These are phyloP conservation scores for Theobroma cacao DNA, from an alignment of 345 rosid species.

Conservation along the genomic window DNA sequence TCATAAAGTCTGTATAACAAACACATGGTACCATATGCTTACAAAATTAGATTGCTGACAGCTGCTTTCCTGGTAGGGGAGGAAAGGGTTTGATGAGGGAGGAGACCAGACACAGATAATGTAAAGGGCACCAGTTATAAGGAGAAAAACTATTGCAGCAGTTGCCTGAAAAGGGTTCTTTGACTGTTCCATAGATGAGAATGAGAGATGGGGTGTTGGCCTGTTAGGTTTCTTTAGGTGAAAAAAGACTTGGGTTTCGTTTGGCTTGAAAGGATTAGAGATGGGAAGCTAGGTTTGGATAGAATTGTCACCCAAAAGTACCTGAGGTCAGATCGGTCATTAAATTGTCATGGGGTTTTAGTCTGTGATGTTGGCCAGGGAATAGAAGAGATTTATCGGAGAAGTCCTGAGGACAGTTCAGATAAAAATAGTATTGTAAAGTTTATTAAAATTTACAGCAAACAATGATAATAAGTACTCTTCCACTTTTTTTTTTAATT, in stretches of 20 bases:
- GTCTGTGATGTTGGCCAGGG: background rate
- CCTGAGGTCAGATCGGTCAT: background rate
- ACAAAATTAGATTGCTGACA: slow-evolving; percentile 19
- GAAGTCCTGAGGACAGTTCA: background rate
- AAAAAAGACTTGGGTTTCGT: too few relatives aligned
- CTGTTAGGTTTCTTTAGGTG: too few relatives aligned
- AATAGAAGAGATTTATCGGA: background rate
- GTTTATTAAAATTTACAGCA: too few relatives aligned
- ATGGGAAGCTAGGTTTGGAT: background rate
- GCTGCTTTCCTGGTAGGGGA: background rate
- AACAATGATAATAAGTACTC: too few relatives aligned
- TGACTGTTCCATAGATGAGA: slow-evolving; percentile 22
- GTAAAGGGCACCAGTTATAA: slow-evolving; percentile 37
- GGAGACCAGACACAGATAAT: slow-evolving; percentile 31
- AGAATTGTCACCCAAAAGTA: background rate
- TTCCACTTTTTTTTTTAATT: too few relatives aligned
- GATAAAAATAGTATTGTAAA: too few relatives aligned
- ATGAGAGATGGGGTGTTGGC: too few relatives aligned
- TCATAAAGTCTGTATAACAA: background rate
- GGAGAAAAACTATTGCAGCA: slow-evolving; percentile 22
- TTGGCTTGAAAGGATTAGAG: background rate
- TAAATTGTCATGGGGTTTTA: background rate
- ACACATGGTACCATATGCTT: background rate
- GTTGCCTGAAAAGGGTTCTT: slow-evolving; percentile 16
- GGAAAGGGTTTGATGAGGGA: slow-evolving; percentile 22